Evolutionary conservation across 768 basidiomycete genomes (phyloP), one percentile per base, ranked within the genome.

Genomic region (Auriscalpium orientale): DNA sequence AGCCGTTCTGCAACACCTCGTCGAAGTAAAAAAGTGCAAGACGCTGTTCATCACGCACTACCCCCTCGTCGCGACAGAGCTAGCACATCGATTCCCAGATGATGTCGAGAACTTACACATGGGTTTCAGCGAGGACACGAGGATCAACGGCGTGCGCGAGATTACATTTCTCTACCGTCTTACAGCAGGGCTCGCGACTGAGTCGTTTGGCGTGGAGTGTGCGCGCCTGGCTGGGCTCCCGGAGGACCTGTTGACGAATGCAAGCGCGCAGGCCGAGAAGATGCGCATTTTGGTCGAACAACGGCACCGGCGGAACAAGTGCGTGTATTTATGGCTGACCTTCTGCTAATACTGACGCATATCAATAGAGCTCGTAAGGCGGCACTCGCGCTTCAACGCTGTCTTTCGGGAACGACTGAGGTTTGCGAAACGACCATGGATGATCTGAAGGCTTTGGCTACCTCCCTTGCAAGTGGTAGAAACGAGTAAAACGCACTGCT

Each of bases 31-130:
- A 28, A 77, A 76, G 58, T 85, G 83, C 70, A 87, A 85, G 68
- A 89, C 88, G 1, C 70, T 98, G 37, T 98, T 98, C 69, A 95
- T 98, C 64, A 98, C 95, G 0, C 95, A 98, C 67, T 98, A 97
- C 65, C 93, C 94, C 4, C 74, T 85, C 37, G 80, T 95, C 12
- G 91, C 91, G n/a, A 70, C 75, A 4, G 82, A 83, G 46, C 66
- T 91, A 22, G 81, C 82, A 61, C 75, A 73, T 33, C 76, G 76
- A 56, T 87, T 80, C 66, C 83, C 86, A 1, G 58, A 65, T 13
- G 76, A 82, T 13, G 72, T 91, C 38, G 77, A 84, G 62, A 95
- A 94, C 66, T 67, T 88, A 62, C 93, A 97, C 65, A 95, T 98
- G 89, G 84, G 83, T 22, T 95, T 90, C 64, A 77, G 79, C 21